These are phyloP conservation scores for Streptanthus diversifolius DNA, from an alignment of 345 rosid species.

Conservation along the genomic window DNA sequence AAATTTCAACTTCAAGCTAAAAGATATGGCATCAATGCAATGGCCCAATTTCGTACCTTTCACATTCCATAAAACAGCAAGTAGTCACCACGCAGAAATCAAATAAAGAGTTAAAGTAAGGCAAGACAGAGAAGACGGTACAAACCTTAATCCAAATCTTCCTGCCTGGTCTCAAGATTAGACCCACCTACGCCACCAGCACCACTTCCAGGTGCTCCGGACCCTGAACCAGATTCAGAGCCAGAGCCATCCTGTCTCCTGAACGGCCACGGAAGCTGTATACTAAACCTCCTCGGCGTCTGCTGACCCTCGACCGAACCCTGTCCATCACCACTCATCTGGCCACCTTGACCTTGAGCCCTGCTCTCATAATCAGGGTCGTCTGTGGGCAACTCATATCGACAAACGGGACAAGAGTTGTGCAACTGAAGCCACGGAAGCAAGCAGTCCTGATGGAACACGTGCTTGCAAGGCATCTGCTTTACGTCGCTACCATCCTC, in stretches of 20 bases:
- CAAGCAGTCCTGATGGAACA: constrained; percentile 62
- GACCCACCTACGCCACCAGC: constrained; percentile 32
- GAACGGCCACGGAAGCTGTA: constrained; percentile 70
- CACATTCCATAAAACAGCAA: background rate
- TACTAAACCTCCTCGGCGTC: constrained; percentile 55
- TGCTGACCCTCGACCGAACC: constrained; percentile 25
- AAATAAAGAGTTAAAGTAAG: background rate
- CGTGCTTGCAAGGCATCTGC: constrained; percentile 74
- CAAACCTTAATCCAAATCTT: constrained; percentile 59
- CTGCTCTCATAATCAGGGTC: constrained; percentile 62
- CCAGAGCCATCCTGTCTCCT: constrained; percentile 37
- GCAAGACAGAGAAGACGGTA: background rate
- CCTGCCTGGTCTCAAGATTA: constrained; percentile 42
- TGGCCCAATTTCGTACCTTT: background rate
- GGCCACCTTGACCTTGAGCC: constrained; percentile 33
- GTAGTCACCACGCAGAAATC: background rate
- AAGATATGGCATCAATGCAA: background rate
- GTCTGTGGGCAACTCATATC: constrained; percentile 69
- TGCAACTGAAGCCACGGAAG: constrained; percentile 72
- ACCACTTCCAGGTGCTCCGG: constrained; percentile 29
- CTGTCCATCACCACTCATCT: constrained; percentile 18
- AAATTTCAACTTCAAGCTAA: background rate
- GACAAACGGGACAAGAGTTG: constrained; percentile 75
- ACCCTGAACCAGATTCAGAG: constrained; percentile 36
- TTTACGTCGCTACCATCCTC: constrained; percentile 49